A percentile compares a stretch with the other conserved stretches of the same genome.
Conservation (phyloP, 2,329 filamentous ascomycete genomes). For the Aspergillus phoenicis region DNA sequence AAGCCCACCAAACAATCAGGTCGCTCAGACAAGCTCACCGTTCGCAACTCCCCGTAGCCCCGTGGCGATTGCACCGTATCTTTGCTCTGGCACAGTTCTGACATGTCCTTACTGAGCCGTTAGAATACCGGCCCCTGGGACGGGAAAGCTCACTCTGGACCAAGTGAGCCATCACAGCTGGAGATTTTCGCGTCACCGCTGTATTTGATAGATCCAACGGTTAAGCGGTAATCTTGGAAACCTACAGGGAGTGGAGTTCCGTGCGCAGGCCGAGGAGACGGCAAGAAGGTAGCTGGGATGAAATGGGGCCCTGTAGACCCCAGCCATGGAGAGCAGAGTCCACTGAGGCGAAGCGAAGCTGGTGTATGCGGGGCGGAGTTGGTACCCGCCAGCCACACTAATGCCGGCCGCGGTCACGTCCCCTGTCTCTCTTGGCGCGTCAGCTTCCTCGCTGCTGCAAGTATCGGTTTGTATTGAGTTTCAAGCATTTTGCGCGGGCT, state of each 20-base stretch:
- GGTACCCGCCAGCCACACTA: no score
- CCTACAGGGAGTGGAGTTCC: neutral
- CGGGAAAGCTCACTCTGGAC: neutral
- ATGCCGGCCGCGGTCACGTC: no score
- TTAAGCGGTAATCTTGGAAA: neutral
- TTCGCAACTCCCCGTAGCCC: neutral
- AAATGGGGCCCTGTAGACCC: no score
- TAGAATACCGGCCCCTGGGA: neutral
- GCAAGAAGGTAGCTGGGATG: no score
- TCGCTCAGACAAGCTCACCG: neutral
- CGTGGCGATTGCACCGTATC: neutral
- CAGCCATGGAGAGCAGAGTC: no score
- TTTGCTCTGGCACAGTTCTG: neutral
- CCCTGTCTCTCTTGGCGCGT: no score
- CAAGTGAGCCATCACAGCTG: neutral
- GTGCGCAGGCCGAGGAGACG: neutral
- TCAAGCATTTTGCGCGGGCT: no score
- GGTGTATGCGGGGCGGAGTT: no score
- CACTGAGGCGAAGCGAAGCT: no score
- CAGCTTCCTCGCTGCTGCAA: no score
- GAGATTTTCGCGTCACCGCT: neutral
- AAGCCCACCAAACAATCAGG: neutral
- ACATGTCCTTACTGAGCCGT: neutral
- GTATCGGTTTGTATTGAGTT: no score
- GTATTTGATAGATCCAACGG: neutral